phyloP scores from a whole-genome alignment of 2,329 filamentous ascomycete species.

The Exophiala lecanii-corni region DNA sequence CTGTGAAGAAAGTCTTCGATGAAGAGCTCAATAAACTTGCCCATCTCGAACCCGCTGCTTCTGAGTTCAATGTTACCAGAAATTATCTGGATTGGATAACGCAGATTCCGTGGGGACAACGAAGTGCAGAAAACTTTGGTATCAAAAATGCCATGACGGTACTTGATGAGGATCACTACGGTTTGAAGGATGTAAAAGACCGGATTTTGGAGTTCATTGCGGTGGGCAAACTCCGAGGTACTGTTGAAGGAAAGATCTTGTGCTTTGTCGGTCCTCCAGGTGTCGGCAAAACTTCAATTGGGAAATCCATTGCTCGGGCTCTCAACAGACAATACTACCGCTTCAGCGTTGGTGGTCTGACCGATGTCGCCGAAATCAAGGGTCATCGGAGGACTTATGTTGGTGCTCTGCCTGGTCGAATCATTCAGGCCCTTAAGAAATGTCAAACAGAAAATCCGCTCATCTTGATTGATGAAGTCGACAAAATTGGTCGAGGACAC shows the following conservation, averaged over 20 bases:
- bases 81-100: conserved; percentile 99
- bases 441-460: conserved; percentile 98
- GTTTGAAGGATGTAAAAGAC: conserved; percentile 96
- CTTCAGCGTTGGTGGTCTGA: conserved; percentile 94
- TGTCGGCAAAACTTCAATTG: conserved; percentile 98
- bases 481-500: conserved; percentile 95
- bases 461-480: conserved; percentile 93
- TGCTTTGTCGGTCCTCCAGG: conserved; percentile 96
- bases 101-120: conserved; percentile 94
- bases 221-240: conserved; percentile 92
- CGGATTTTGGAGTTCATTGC: conserved; percentile 97
- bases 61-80: conserved; percentile 95
- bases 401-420: conserved; percentile 87
- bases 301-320: conserved; percentile 93
- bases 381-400: conserved; percentile 95
- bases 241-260: conserved; percentile 95
- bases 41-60: conserved; percentile 89
- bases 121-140: conserved; percentile 93
- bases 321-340: conserved; percentile 96
- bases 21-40: conserved; percentile 97
- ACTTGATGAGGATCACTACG: conserved; percentile 93
- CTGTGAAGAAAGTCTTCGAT: conserved; percentile 95
- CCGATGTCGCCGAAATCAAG: conserved; percentile 98
- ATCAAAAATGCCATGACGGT: conserved; percentile 88
- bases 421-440: conserved; percentile 98